Percentiles rank a stretch among this genome's conserved stretches.
These are phyloP conservation scores for Ascochyta rabiei DNA, from an alignment of 2,329 filamentous ascomycete genomes.

Conservation along the genomic window DNA sequence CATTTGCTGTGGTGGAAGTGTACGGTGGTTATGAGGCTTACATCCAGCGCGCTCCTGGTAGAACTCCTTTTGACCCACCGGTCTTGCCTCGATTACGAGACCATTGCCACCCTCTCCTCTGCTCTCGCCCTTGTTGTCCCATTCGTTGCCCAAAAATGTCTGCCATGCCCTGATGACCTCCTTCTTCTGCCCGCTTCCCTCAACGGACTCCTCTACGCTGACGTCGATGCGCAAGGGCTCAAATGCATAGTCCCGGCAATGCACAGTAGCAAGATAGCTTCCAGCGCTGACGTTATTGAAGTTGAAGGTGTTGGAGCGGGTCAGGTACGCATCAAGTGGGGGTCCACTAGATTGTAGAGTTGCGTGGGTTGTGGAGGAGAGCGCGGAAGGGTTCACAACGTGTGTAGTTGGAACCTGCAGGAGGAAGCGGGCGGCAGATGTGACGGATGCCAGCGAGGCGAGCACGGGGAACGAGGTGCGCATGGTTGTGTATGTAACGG, in stretches of 20 bases:
- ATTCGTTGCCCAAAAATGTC: constrained; percentile 87
- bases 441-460: constrained; percentile 50
- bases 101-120: constrained; percentile 53
- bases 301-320: constrained; percentile 71
- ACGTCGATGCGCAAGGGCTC: constrained; percentile 82
- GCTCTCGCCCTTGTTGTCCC: constrained; percentile 80
- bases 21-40: constrained; percentile 55
- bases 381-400: constrained; percentile 53
- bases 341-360: constrained; percentile 66
- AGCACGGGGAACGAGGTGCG: constrained; percentile 45
- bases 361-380: constrained; percentile 65
- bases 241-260: constrained; percentile 76
- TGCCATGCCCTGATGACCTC: constrained; percentile 72
- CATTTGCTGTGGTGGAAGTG: not conserved
- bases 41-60: constrained; percentile 78
- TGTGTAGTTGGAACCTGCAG: constrained; percentile 58
- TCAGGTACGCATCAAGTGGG: constrained; percentile 66
- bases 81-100: constrained; percentile 65
- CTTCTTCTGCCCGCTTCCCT: constrained; percentile 39
- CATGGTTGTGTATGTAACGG: constrained; percentile 25
- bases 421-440: constrained; percentile 54
- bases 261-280: constrained; percentile 82
- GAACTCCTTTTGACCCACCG: constrained; percentile 71
- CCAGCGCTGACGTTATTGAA: constrained; percentile 75
- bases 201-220: constrained; percentile 33